These are phyloP conservation scores for Davidsoniella australis DNA, from an alignment of 2,329 filamentous ascomycete genomes.

Conservation along the genomic window DNA sequence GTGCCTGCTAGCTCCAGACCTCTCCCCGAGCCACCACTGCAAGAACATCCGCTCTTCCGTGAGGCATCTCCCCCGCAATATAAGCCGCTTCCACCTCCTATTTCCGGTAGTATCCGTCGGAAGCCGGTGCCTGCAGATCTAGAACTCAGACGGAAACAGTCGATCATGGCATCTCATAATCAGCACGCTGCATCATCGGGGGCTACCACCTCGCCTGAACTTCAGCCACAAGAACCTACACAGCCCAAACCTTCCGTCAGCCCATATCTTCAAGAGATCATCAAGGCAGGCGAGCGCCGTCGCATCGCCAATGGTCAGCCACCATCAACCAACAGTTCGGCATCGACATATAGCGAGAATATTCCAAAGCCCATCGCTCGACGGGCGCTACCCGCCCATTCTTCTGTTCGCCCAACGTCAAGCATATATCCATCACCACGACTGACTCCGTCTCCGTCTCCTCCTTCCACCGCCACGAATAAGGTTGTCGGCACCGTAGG, in stretches of 20 bases:
- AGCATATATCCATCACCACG: neutral
- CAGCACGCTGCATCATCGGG: neutral
- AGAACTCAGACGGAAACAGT: slow-evolving; percentile 1
- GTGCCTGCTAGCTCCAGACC: neutral
- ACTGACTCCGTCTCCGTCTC: slow-evolving; percentile 3
- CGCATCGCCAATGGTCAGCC: slow-evolving; percentile 24
- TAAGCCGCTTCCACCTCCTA: slow-evolving; percentile 8
- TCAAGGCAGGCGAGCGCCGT: slow-evolving; percentile 21
- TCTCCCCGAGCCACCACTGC: neutral
- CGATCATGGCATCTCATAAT: slow-evolving; percentile 3
- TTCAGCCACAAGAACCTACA: slow-evolving; percentile 25
- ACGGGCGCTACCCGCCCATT: too few relatives aligned
- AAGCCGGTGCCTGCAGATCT: slow-evolving; percentile 9
- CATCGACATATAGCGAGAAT: too few relatives aligned
- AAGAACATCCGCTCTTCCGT: slow-evolving; percentile 8
- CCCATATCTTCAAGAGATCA: slow-evolving; percentile 27
- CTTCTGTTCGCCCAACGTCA: too few relatives aligned
- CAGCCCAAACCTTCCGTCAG: slow-evolving; percentile 46
- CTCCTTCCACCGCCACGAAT: neutral
- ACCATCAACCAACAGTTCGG: too few relatives aligned
- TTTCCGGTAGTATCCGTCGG: slow-evolving; percentile 1
- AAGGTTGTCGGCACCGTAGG: slow-evolving; percentile 9
- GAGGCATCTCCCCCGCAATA: too few relatives aligned
- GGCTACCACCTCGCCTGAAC: neutral
- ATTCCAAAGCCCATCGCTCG: too few relatives aligned